Evolutionary conservation across 345 rosid species (phyloP), one percentile per base, ranked within the genome.

Genomic region (Boechera divaricarpa): DNA sequence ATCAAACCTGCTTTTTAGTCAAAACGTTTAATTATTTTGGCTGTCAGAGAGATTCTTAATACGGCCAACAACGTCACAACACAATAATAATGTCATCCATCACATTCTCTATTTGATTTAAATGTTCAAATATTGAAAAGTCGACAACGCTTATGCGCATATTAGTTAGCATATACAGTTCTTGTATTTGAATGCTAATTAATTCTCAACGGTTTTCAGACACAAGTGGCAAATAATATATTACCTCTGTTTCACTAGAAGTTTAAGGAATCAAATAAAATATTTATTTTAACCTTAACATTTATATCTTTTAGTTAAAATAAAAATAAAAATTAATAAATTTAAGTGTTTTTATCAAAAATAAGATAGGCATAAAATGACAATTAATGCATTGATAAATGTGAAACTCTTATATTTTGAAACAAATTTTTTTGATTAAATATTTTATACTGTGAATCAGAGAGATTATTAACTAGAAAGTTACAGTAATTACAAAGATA

Each of bases 31-130:
- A 12, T 44, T 10, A 10, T 39, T 39, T 39, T 0, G 12, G 44
- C 44, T 39, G 12, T 39, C 39, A 2, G 41, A 36, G 16, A 44
- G 6, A 44, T 44, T 44, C 16, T 44, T 44, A 44, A 44, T 48
- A 48, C 9, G 39, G 51, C 41, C 72, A 74, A 35, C 39, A 18
- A 74, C 66, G 59, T 56, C 65, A 47, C 33, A 24, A 74, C 59
- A 33, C 78, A 74, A 74, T 53, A 16, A 45, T 12, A 18, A 74
- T 56, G 58, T 56, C 58, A 65, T 55, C 55, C 56, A 57, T 55
- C 72, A 73, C 77, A 65, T 74, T 65, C 51, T 26, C 18, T 7
- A 15, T n/a, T 10, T 72, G 11, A 66, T 39, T 64, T 56, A 10
- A 10, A 44, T 1, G 28, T 47, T 33, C 49, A 45, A 74, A 42